Conservation (phyloP, 176 grass and related monocot genomes). For the Eleusine coracana region DNA sequence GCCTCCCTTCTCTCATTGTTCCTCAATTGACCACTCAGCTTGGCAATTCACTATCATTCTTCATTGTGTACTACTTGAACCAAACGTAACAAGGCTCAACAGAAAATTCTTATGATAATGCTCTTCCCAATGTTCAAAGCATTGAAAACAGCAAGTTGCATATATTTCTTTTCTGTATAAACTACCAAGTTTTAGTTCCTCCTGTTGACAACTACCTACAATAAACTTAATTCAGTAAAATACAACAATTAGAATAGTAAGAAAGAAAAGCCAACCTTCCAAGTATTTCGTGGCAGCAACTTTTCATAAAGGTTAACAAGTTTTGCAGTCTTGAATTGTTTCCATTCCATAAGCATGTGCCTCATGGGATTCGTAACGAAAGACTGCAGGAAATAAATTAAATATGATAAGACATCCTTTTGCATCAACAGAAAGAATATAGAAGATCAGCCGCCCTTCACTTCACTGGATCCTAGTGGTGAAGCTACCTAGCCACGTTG, state of each 20-base stretch:
- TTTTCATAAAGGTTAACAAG: conserved; percentile 3
- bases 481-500: neutral
- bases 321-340: neutral
- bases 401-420: conserved; percentile 9
- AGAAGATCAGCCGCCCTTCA: conserved; percentile 3
- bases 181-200: neutral
- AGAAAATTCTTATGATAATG: neutral
- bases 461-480: neutral
- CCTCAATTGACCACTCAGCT: neutral
- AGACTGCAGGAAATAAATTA: conserved; percentile 46
- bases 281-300: conserved; percentile 7
- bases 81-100: neutral
- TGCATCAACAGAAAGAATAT: neutral
- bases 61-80: conserved; percentile 2
- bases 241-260: conserved; percentile 16
- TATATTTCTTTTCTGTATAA: neutral
- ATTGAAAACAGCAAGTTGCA: neutral
- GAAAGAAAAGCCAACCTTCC: conserved; percentile 35
- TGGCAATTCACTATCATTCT: neutral
- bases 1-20: neutral
- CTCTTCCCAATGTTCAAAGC: neutral
- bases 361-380: conserved; percentile 45
- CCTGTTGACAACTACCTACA: neutral
- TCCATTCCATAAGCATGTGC: conserved; percentile 25
- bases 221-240: neutral